Base-by-base conservation (phyloP, 495 filamentous ascomycete genomes). In the Cladorrhinum samala region DNA sequence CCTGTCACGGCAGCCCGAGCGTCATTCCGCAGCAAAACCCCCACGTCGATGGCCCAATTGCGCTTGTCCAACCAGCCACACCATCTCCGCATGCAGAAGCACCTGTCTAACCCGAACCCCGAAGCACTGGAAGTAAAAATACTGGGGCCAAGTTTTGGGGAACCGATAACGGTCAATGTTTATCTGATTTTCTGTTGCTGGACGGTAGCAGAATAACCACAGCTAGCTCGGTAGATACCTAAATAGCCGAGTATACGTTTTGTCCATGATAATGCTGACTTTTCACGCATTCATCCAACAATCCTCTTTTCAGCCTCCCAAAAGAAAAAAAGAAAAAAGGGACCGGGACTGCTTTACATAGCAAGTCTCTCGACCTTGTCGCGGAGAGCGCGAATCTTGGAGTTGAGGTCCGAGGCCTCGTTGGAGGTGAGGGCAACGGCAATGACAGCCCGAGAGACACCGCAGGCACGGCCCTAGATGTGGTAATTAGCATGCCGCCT, bases 351-450 rank as follows among this genome's bases (percentile, higher is more conserved):
- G 27, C 48, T 66, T 83, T 89, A 98, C 74, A 98, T 94, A 83
- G 92, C 89, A 50, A 96, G 79, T 63, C 93, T 81, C 78, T 98
- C 93, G 39, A 98, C 89, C 84, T 96, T 93, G 68, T 91, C 86
- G 79, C 92, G 95, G 62, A 97, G 72, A 42, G 77, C 72, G 53
- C 85, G 76, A 68, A 97, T 96, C 79, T 93, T 88, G 57, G 77
- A 76, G 72, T 84, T 84, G 25, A 97, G 77, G 65, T 96, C 93
- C 52, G 80, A 86, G 13, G 87, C 89, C 73, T 96, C 93, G 78
- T 96, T 97, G 60, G 87, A 90, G 36, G 89, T 95, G 64, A 96
- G 92, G 56, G 80, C 85, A 37, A 82, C 84, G 38, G 87, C 84
- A 60, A 98, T 96, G 37, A 98, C 91, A 40, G 89, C 80, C 36